Conservation (phyloP, 2,329 filamentous ascomycete species). For the Lasiodiplodia gonubiensis region DNA sequence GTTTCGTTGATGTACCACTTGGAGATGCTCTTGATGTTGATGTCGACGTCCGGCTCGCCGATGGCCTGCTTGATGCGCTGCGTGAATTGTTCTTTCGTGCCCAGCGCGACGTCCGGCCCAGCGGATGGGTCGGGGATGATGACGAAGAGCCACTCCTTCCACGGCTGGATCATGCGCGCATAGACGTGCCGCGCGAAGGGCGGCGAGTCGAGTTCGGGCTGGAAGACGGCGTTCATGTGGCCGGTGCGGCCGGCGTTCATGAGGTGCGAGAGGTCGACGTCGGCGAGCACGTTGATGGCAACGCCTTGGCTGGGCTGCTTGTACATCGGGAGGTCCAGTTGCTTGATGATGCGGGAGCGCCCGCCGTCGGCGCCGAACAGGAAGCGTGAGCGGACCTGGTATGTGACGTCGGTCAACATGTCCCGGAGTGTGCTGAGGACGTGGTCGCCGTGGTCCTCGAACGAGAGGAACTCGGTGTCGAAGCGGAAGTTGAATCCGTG, state of each 20-base stretch:
- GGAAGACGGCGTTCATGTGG: conserved; percentile 66
- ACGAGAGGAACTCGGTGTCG: conserved; percentile 44
- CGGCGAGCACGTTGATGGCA: conserved; percentile 57
- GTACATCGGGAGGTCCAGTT: conserved; percentile 55
- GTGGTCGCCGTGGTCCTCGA: conserved; percentile 36
- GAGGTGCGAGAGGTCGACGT: conserved; percentile 58
- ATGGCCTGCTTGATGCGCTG: conserved; percentile 4
- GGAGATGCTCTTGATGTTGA: not conserved
- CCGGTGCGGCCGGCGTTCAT: conserved; percentile 55
- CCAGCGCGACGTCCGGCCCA: not conserved
- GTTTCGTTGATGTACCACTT: conserved; percentile 31
- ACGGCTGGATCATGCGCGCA: conserved; percentile 67
- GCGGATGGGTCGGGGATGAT: conserved; percentile 9
- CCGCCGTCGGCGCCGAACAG: conserved; percentile 67
- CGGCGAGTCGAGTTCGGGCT: conserved; percentile 59
- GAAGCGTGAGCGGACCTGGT: conserved; percentile 59
- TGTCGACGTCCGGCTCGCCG: not conserved
- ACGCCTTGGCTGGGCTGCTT: conserved; percentile 54
- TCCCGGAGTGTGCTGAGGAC: conserved; percentile 47
- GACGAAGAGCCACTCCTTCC: conserved; percentile 63
- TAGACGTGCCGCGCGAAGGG: conserved; percentile 58
- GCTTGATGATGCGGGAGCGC: conserved; percentile 53
- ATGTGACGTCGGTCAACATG: conserved; percentile 44
- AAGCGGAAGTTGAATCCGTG: conserved; percentile 50
- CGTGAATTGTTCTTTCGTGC: conserved; percentile 33